Percentiles rank a stretch among this genome's conserved stretches.
These are phyloP conservation scores for Priceomyces castillae DNA, from an alignment of 805 yeast genomes.

Conservation along the genomic window DNA sequence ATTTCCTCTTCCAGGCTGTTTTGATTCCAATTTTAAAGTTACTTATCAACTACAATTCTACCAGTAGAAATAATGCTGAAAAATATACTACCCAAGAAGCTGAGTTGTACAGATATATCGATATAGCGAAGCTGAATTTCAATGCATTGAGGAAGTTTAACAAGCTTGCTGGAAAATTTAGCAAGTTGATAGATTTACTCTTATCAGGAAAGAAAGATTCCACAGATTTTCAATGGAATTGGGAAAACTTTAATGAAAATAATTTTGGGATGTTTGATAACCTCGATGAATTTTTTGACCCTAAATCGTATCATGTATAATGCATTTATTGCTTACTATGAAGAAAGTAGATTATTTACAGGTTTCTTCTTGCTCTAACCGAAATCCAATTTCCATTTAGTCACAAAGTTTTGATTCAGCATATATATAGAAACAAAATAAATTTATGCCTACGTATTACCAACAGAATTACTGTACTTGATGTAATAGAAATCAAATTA, in stretches of 20 bases:
- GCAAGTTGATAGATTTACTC: slow-evolving; percentile 14
- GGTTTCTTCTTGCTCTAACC: too few relatives aligned
- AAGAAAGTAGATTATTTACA: too few relatives aligned
- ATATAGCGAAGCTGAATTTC: slow-evolving; percentile 11
- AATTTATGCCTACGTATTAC: too few relatives aligned
- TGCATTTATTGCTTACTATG: too few relatives aligned
- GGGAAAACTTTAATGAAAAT: slow-evolving; percentile 9
- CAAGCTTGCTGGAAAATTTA: slow-evolving; percentile 19
- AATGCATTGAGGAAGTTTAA: slow-evolving; percentile 12
- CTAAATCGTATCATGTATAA: neutral
- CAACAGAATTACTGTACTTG: neutral
- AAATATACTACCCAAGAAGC: slow-evolving; percentile 7
- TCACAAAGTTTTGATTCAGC: too few relatives aligned
- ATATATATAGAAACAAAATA: too few relatives aligned
- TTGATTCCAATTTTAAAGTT: slow-evolving; percentile 42
- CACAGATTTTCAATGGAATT: slow-evolving; percentile 4
- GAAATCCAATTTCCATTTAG: too few relatives aligned
- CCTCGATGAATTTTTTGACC: slow-evolving; percentile 13
- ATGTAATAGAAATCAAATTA: neutral
- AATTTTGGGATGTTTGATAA: slow-evolving; percentile 14
- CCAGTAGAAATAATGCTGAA: neutral
- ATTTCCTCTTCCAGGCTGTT: slow-evolving; percentile 61
- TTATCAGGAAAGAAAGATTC: slow-evolving; percentile 11
- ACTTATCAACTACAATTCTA: slow-evolving; percentile 12
- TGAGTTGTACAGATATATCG: slow-evolving; percentile 13